A percentile compares a stretch with the other conserved stretches of the same genome.
Evolutionary conservation across 805 yeast genomes (phyloP).

Genomic region (Starmerella sp.): DNA sequence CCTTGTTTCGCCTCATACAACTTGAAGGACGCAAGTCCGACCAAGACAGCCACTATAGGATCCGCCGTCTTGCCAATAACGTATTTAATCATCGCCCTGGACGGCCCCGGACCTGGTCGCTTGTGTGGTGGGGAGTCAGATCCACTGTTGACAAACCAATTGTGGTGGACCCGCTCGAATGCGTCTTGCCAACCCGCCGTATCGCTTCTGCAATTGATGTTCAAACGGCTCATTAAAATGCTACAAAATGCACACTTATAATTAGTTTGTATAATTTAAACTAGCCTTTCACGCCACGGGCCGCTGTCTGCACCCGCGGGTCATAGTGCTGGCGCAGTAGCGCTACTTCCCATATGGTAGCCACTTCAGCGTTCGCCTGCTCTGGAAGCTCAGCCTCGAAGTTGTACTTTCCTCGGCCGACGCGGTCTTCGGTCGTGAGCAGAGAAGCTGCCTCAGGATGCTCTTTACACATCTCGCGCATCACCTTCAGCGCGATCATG

Average conservation of each 20-base stretch:
- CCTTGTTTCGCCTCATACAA: constrained; percentile 22
- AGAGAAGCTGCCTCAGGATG: constrained; percentile 64
- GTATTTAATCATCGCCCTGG: constrained; percentile 19
- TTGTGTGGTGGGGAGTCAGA: neutral
- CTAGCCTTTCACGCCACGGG: constrained; percentile 15
- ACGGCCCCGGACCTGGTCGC: neutral
- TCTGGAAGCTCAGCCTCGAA: constrained; percentile 56
- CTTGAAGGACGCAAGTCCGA: constrained; percentile 21
- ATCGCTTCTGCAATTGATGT: neutral
- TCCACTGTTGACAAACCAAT: neutral
- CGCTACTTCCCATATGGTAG: constrained; percentile 81
- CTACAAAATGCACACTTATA: neutral
- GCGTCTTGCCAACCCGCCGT: too few relatives aligned
- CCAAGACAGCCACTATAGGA: constrained; percentile 20
- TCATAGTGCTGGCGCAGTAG: constrained; percentile 72
- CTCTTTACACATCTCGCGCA: constrained; percentile 62
- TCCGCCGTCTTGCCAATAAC: constrained; percentile 21
- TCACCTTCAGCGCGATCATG: constrained; percentile 62
- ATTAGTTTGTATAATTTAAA: neutral
- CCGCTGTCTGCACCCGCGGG: constrained; percentile 67
- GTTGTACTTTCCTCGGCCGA: constrained; percentile 67
- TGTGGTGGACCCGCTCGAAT: too few relatives aligned
- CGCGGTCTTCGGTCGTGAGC: constrained; percentile 78
- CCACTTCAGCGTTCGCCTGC: constrained; percentile 75
- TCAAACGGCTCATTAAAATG: neutral